A percentile compares a stretch with the other conserved stretches of the same genome.
Evolutionary conservation across 169 alveolate species (phyloP).

Genomic region (Eimeria zaria): DNA sequence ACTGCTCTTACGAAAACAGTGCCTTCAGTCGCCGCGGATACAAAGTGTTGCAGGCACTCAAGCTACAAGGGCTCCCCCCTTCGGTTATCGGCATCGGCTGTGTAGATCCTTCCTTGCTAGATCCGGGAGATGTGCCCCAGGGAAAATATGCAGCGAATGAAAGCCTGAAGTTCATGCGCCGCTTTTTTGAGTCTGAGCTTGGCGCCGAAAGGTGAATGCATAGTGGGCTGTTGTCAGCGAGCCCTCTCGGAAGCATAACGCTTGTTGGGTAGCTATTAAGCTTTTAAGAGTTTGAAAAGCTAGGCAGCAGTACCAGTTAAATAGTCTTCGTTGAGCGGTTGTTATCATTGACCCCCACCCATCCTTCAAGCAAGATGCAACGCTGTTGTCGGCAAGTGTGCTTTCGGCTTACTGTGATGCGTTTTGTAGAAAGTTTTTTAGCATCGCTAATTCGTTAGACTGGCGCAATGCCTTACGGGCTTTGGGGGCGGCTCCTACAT

Average conservation of each 20-base stretch:
- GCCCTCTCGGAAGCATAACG: neutral
- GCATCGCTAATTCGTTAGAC: constrained; percentile 37
- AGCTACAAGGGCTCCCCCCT: constrained; percentile 84
- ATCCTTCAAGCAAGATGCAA: neutral
- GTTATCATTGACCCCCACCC: neutral
- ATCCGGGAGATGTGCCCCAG: neutral
- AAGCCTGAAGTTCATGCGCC: constrained; percentile 54
- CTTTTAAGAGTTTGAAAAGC: neutral
- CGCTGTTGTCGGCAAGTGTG: neutral
- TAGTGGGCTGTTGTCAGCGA: neutral
- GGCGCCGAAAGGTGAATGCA: constrained; percentile 79
- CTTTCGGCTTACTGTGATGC: neutral
- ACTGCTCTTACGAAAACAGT: constrained; percentile 73
- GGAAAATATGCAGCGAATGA: constrained; percentile 52
- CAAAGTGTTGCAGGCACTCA: constrained; percentile 78
- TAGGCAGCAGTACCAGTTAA: neutral
- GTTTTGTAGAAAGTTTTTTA: constrained; percentile 50
- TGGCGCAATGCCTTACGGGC: constrained; percentile 76
- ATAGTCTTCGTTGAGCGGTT: neutral
- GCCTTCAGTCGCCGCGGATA: constrained; percentile 83
- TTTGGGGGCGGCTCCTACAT: constrained; percentile 60
- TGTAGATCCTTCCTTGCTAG: constrained; percentile 21
- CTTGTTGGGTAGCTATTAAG: neutral
- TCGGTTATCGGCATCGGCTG: constrained; percentile 81
- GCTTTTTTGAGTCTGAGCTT: constrained; percentile 78